These are phyloP conservation scores for Aspergillus campestris DNA, from an alignment of 495 filamentous ascomycete species.

Conservation along the genomic window DNA sequence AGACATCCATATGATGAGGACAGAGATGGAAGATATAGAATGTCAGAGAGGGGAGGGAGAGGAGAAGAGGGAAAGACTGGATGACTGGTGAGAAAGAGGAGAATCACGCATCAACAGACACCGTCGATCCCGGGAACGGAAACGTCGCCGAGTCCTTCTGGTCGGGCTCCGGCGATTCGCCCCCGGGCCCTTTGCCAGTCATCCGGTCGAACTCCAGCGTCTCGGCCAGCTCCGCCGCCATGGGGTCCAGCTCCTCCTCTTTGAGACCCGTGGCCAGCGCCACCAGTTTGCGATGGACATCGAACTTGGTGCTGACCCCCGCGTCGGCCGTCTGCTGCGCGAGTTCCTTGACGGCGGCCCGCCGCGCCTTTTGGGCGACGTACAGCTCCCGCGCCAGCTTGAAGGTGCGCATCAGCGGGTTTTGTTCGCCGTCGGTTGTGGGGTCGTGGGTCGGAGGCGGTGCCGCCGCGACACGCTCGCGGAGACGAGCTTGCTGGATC, in stretches of 20 bases:
- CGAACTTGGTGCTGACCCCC: slow-evolving; percentile 43
- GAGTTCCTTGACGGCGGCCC: slow-evolving; percentile 34
- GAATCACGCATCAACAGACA: slow-evolving; percentile 30
- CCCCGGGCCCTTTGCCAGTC: slow-evolving; percentile 27
- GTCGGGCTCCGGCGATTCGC: slow-evolving; percentile 22
- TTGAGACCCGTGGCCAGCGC: slow-evolving; percentile 41
- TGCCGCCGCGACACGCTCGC: slow-evolving; percentile 15
- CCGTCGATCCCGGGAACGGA: slow-evolving; percentile 17
- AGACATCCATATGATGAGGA: background rate
- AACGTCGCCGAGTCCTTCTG: slow-evolving; percentile 18
- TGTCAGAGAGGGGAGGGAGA: slow-evolving; percentile 28
- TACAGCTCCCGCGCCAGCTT: slow-evolving; percentile 29
- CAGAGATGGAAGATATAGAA: slow-evolving; percentile 19
- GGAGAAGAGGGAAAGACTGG: slow-evolving; percentile 2
- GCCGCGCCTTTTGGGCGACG: slow-evolving; percentile 33
- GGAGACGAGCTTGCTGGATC: slow-evolving; percentile 23
- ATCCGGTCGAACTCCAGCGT: slow-evolving; percentile 40
- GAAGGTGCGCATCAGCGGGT: slow-evolving; percentile 23
- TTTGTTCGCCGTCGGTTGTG: slow-evolving; percentile 13
- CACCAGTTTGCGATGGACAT: slow-evolving; percentile 45
- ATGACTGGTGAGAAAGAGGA: background rate
- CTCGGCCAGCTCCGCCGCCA: slow-evolving; percentile 39
- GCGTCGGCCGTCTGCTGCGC: slow-evolving; percentile 39
- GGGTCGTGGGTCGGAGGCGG: slow-evolving; percentile 7
- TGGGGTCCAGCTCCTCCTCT: slow-evolving; percentile 42